These are phyloP conservation scores for Aspergillus sp. DNA, from an alignment of 2,329 filamentous ascomycete genomes.

Conservation along the genomic window DNA sequence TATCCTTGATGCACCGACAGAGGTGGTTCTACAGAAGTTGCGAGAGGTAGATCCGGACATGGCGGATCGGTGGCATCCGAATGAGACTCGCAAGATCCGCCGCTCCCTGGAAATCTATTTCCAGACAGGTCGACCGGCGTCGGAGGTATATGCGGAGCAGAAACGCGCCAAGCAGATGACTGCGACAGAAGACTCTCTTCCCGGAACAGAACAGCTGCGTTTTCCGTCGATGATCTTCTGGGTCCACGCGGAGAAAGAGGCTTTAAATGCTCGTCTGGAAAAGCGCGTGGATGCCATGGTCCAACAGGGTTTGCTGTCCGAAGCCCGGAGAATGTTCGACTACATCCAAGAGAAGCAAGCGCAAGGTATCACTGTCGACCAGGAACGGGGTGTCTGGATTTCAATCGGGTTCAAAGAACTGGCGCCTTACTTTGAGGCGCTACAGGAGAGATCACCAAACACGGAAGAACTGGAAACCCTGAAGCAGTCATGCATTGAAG, in stretches of 20 bases:
- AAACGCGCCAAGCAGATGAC: conserved; percentile 26
- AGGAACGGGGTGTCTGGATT: conserved; percentile 82
- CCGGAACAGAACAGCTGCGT: conserved; percentile 31
- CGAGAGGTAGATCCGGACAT: conserved; percentile 77
- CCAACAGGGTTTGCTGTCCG: conserved; percentile 52
- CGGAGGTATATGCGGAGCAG: conserved; percentile 80
- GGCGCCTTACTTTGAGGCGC: conserved; percentile 57
- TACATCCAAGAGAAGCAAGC: conserved; percentile 40
- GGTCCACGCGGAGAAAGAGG: conserved; percentile 67
- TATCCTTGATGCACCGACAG: conserved; percentile 63
- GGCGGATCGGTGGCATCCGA: conserved; percentile 89
- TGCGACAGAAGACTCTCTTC: conserved; percentile 12
- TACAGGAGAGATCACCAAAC: conserved; percentile 16
- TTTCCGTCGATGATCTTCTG: conserved; percentile 68
- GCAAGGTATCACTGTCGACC: conserved; percentile 54
- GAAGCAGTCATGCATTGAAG: conserved; percentile 55
- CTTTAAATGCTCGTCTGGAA: conserved; percentile 63
- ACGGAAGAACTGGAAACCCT: conserved; percentile 46
- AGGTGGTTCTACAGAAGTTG: conserved; percentile 64
- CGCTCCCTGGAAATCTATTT: conserved; percentile 86
- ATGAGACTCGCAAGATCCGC: conserved; percentile 80
- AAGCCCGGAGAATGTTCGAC: conserved; percentile 49
- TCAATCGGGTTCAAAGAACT: conserved; percentile 96
- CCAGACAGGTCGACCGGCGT: conserved; percentile 70
- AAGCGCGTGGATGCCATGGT: conserved; percentile 79